phyloP scores from a whole-genome alignment of 768 basidiomycete species.

The Suillus cothurnatus region DNA sequence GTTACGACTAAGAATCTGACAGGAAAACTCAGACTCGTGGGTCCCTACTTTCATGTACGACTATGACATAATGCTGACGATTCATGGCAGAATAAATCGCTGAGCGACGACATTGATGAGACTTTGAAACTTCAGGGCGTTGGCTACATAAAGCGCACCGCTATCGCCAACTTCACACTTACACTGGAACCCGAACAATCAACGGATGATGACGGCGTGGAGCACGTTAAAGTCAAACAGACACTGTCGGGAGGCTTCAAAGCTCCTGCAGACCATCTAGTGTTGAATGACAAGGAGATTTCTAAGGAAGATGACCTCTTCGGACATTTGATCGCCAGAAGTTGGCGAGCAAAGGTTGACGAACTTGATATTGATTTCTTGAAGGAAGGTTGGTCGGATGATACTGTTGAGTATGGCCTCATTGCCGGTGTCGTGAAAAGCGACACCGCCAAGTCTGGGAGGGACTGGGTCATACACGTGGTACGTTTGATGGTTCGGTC shows the following conservation, averaged over 20 bases:
- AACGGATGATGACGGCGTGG: constrained; percentile 55
- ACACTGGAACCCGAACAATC: constrained; percentile 61
- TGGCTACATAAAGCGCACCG: constrained; percentile 63
- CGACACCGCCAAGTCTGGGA: constrained; percentile 59
- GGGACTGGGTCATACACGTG: constrained; percentile 60
- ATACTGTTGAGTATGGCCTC: constrained; percentile 30
- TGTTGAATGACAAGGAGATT: constrained; percentile 50
- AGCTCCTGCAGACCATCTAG: constrained; percentile 54
- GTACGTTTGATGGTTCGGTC: constrained; percentile 31
- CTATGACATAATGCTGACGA: too few species aligned
- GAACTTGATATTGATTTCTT: constrained; percentile 42
- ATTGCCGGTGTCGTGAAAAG: constrained; percentile 44
- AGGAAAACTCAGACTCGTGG: constrained; percentile 2
- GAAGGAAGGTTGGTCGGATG: constrained; percentile 36
- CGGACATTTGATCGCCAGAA: constrained; percentile 52
- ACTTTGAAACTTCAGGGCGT: constrained; percentile 67
- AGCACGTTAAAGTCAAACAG: constrained; percentile 65
- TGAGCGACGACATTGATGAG: constrained; percentile 57
- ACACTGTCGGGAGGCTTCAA: constrained; percentile 59
- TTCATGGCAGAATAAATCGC: constrained; percentile 54
- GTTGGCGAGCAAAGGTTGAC: constrained; percentile 46
- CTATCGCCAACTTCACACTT: constrained; percentile 54
- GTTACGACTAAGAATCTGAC: background rate
- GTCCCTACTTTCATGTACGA: background rate
- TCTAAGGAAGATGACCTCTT: constrained; percentile 55